A percentile compares a stretch with the other conserved stretches of the same genome.
These are phyloP conservation scores for Juncus effusus DNA, from an alignment of 176 grass and related monocot species.

Conservation along the genomic window DNA sequence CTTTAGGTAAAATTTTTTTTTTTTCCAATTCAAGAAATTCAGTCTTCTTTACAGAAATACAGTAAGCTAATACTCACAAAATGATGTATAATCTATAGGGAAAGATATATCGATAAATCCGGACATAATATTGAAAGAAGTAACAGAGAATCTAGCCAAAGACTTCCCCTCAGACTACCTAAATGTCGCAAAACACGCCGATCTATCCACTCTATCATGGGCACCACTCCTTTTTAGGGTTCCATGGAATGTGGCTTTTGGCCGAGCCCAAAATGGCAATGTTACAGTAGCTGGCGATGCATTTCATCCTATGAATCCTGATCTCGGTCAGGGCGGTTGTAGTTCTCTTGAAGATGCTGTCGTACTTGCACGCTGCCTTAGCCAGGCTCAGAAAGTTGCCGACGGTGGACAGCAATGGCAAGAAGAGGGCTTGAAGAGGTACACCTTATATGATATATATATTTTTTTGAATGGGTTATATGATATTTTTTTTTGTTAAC, in stretches of 20 bases:
- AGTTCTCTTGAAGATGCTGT: constrained; percentile 23
- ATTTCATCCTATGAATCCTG: constrained; percentile 29
- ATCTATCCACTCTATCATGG: constrained; percentile 15
- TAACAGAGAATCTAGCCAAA: constrained; percentile 12
- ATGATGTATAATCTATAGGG: background rate
- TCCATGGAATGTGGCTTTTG: constrained; percentile 25
- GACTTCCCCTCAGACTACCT: constrained; percentile 23
- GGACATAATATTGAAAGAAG: constrained; percentile 22
- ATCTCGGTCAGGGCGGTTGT: constrained; percentile 22
- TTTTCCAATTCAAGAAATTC: background rate
- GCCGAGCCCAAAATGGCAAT: background rate
- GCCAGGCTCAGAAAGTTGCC: background rate
- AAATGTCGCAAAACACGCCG: background rate
- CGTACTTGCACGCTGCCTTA: constrained; percentile 26
- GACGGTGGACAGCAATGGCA: background rate
- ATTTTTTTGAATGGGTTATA: no score
- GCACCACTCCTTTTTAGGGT: constrained; percentile 24
- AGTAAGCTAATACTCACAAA: background rate
- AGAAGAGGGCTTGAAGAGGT: constrained; percentile 12
- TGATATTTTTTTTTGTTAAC: no score
- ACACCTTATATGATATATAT: background rate
- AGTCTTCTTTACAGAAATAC: background rate
- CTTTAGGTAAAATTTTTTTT: constrained; percentile 1
- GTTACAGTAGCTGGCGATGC: constrained; percentile 27
- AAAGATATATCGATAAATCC: constrained; percentile 14